Conservation (phyloP, 2,329 filamentous ascomycete species). For the Lachnellula subtilissima region DNA sequence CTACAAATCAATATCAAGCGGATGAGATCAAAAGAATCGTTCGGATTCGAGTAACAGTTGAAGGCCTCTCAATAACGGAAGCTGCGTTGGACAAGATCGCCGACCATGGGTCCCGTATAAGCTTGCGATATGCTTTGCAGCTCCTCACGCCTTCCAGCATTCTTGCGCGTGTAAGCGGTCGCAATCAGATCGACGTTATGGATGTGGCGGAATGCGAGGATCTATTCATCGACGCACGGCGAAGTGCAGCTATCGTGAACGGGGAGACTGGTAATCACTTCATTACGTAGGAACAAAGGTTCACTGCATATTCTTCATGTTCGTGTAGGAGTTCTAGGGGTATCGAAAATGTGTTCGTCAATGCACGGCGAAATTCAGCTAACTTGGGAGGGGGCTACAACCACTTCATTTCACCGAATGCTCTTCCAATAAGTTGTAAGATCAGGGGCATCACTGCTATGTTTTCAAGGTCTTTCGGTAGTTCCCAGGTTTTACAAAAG, state of each 20-base stretch:
- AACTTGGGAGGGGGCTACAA: slow-evolving; percentile 59
- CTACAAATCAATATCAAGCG: slow-evolving; percentile 81
- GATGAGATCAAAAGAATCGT: slow-evolving; percentile 93
- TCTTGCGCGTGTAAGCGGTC: slow-evolving; percentile 78
- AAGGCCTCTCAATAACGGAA: slow-evolving; percentile 74
- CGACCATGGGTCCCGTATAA: slow-evolving; percentile 81
- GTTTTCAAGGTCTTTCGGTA: not conserved
- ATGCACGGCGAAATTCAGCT: slow-evolving; percentile 70
- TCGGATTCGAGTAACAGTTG: slow-evolving; percentile 74
- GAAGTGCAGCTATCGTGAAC: slow-evolving; percentile 66
- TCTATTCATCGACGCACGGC: slow-evolving; percentile 75
- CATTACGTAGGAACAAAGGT: slow-evolving; percentile 27
- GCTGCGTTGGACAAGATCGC: slow-evolving; percentile 83
- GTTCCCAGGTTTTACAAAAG: slow-evolving; percentile 8
- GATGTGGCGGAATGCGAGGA: slow-evolving; percentile 80
- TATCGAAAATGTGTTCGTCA: slow-evolving; percentile 79
- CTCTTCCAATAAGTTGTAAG: slow-evolving; percentile 1
- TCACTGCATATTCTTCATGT: not conserved
- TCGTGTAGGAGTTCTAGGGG: slow-evolving; percentile 37
- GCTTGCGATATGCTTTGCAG: slow-evolving; percentile 88
- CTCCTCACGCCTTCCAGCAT: slow-evolving; percentile 66
- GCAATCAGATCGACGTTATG: slow-evolving; percentile 68
- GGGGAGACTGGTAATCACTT: slow-evolving; percentile 60
- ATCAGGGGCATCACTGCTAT: not conserved
- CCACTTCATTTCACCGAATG: slow-evolving; percentile 44